Percentiles rank a stretch among this genome's conserved stretches.
Conservation (phyloP, 371 early-diverging fungal species). For the Mortierella sp. region DNA sequence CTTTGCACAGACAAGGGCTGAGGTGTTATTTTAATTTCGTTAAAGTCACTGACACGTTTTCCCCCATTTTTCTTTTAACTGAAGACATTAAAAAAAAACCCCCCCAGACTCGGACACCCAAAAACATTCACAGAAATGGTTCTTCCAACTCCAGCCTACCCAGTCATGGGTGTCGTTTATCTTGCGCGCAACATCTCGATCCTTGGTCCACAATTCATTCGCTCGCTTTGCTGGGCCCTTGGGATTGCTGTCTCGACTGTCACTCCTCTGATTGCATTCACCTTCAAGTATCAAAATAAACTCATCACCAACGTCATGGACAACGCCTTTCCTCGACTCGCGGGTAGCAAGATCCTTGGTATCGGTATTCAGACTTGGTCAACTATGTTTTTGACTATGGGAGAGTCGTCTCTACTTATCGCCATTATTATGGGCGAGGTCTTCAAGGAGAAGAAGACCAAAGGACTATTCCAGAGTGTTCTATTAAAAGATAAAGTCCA, state of each 20-base stretch:
- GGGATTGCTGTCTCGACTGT: conserved; percentile 48
- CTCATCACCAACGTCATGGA: conserved; percentile 43
- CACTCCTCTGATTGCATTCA: conserved; percentile 44
- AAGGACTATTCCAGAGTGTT: conserved; percentile 50
- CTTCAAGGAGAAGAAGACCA: conserved; percentile 54
- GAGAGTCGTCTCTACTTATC: conserved; percentile 48
- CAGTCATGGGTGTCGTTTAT: conserved; percentile 50
- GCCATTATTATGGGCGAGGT: conserved; percentile 55
- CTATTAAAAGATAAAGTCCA: conserved; percentile 38
- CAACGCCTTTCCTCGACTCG: conserved; percentile 31
- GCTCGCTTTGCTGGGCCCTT: conserved; percentile 46
- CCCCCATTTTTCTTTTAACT: background rate
- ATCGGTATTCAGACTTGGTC: conserved; percentile 54
- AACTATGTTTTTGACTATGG: conserved; percentile 54
- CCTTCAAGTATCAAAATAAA: conserved; percentile 49
- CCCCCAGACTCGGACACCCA: too few species aligned
- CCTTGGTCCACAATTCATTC: conserved; percentile 55
- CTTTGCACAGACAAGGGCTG: too few species aligned
- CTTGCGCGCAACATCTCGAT: conserved; percentile 40
- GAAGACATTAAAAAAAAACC: background rate
- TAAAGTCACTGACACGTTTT: background rate
- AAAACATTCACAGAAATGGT: conserved; percentile 21
- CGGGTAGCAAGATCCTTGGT: conserved; percentile 38
- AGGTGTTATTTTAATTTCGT: background rate
- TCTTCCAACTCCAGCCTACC: conserved; percentile 52